Conservation (phyloP, 495 filamentous ascomycete species). For the Schizothecium vesticola region DNA sequence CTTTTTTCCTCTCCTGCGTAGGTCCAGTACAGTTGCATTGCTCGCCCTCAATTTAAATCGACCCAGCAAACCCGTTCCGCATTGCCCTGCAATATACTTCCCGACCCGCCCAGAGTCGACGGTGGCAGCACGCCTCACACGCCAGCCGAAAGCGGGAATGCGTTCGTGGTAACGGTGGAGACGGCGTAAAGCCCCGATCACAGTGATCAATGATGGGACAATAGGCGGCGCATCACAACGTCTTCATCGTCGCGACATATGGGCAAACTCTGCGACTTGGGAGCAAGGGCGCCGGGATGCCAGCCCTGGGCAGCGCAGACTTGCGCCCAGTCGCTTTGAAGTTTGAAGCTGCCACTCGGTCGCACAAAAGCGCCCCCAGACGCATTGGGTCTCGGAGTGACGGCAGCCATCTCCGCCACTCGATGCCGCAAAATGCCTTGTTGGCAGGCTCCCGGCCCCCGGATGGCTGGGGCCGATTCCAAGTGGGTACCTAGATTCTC, state of each 20-base stretch:
- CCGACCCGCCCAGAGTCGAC: slow-evolving; percentile 4
- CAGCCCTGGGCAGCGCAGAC: not conserved
- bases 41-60: slow-evolving; percentile 9
- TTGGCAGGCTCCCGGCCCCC: not conserved
- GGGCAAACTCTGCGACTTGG: not conserved
- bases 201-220: not conserved
- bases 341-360: not conserved
- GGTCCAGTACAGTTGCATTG: slow-evolving; percentile 1
- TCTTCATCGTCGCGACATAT: not conserved
- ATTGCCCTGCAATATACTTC: slow-evolving; percentile 10
- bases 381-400: not conserved
- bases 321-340: not conserved
- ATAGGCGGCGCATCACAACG: too few relatives aligned
- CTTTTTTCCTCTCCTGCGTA: too few relatives aligned
- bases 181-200: not conserved
- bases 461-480: not conserved
- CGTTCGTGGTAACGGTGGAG: not conserved
- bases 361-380: not conserved
- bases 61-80: slow-evolving; percentile 8
- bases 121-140: slow-evolving; percentile 1
- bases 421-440: not conserved
- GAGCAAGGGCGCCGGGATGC: not conserved
- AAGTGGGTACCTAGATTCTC: not conserved
- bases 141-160: slow-evolving; percentile 8
- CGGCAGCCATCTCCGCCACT: not conserved